Percentiles rank a stretch among this genome's conserved stretches.
Conservation (phyloP, 805 yeast species). For the Blastobotrys peoriensis region DNA sequence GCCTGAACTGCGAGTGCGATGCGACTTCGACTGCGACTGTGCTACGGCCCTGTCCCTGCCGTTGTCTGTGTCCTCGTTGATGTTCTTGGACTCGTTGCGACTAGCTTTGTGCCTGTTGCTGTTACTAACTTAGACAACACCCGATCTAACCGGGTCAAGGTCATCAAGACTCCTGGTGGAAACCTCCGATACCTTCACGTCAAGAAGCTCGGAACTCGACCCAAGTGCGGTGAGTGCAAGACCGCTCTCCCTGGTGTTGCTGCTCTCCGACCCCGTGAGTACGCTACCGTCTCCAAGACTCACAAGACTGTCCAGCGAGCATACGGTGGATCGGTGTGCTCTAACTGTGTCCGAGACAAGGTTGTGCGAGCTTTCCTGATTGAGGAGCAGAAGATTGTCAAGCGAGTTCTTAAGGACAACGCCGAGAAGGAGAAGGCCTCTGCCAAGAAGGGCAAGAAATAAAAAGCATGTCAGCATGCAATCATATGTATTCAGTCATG, state of each 20-base stretch:
- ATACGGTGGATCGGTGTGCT: conserved; percentile 99
- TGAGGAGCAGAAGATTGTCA: conserved; percentile 99
- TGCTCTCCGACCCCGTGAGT: conserved; percentile 96
- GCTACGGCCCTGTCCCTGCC: too few species aligned
- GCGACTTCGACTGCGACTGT: too few species aligned
- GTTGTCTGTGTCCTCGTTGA: too few species aligned
- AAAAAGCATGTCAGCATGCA: conserved; percentile 10
- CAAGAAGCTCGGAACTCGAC: conserved; percentile 79
- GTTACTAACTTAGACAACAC: conserved; percentile 72
- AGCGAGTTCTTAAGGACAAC: conserved; percentile 97
- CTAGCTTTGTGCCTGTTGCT: background rate
- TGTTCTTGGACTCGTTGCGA: too few species aligned
- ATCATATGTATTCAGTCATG: background rate
- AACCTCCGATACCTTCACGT: conserved; percentile 96
- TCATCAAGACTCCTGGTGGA: conserved; percentile 99
- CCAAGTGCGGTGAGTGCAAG: conserved; percentile 67
- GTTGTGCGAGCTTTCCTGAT: conserved; percentile 98
- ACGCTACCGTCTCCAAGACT: conserved; percentile 91
- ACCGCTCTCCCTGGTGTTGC: conserved; percentile 77
- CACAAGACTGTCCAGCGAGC: conserved; percentile 98
- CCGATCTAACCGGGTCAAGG: conserved; percentile 98
- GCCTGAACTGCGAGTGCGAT: too few species aligned
- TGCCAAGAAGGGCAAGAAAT: conserved; percentile 27
- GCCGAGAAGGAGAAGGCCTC: conserved; percentile 78
- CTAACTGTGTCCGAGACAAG: conserved; percentile 97